Evolutionary conservation across 2,329 filamentous ascomycete species (phyloP).

Genomic region (Pseudocercospora fuligena): DNA sequence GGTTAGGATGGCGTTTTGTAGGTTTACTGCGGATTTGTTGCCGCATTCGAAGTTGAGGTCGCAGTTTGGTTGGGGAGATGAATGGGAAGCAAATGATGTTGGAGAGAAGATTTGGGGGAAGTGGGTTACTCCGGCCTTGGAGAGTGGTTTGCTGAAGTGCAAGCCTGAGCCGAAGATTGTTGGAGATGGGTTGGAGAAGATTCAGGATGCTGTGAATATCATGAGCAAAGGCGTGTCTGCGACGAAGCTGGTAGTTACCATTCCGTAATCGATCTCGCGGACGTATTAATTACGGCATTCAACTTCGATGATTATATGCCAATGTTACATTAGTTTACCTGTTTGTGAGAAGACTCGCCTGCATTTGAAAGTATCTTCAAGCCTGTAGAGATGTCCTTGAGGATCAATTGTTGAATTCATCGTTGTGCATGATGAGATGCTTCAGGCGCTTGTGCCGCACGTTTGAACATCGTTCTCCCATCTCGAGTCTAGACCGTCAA

Average conservation of each 20-base stretch:
- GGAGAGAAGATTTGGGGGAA: slow-evolving; percentile 42
- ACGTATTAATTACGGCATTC: too few species aligned
- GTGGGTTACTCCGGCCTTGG: slow-evolving; percentile 46
- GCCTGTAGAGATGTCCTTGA: too few species aligned
- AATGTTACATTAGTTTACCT: too few species aligned
- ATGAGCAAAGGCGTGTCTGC: slow-evolving; percentile 26
- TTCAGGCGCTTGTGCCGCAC: too few species aligned
- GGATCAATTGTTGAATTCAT: too few species aligned
- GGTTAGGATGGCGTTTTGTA: slow-evolving; percentile 17
- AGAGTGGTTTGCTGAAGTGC: slow-evolving; percentile 42
- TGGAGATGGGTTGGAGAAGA: slow-evolving; percentile 48
- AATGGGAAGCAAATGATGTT: slow-evolving; percentile 33
- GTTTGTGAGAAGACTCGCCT: too few species aligned
- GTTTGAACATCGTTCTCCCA: too few species aligned
- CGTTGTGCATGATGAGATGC: too few species aligned
- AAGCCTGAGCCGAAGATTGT: slow-evolving; percentile 48
- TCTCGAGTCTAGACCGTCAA: too few species aligned
- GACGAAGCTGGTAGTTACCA: slow-evolving; percentile 43
- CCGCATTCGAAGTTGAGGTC: slow-evolving; percentile 25
- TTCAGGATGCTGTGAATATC: slow-evolving; percentile 55
- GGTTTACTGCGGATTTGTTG: slow-evolving; percentile 7
- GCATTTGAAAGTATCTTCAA: too few species aligned
- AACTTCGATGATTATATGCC: too few species aligned
- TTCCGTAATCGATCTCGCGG: slow-evolving; percentile 22
- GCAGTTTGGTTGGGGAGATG: slow-evolving; percentile 34